Percentiles rank a stretch among this genome's conserved stretches.
phyloP scores from a whole-genome alignment of 176 grass and related monocot genomes.

The Cenchrus purpureus region DNA sequence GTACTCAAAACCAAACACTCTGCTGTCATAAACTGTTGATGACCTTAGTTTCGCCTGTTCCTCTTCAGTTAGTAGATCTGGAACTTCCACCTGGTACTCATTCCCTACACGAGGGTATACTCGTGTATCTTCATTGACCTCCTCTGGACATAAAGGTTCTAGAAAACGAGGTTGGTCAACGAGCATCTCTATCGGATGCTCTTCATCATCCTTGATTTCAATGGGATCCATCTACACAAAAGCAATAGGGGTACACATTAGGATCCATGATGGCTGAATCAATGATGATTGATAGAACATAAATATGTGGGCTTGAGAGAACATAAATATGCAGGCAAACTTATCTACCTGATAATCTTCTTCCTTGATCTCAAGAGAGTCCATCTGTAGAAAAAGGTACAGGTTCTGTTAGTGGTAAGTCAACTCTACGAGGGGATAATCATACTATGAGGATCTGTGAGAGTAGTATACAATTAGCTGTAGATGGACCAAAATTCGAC shows the following conservation, averaged over 20 bases:
- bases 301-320: slow-evolving; percentile 20
- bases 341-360: slow-evolving; percentile 60
- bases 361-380: slow-evolving; percentile 65
- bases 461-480: not conserved
- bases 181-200: slow-evolving; percentile 52
- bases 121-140: slow-evolving; percentile 67
- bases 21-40: slow-evolving; percentile 27
- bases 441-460: slow-evolving; percentile 3
- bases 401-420: slow-evolving; percentile 26
- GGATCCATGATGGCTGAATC: slow-evolving; percentile 29
- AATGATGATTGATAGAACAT: slow-evolving; percentile 15
- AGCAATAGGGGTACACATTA: slow-evolving; percentile 21
- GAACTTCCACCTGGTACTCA: slow-evolving; percentile 84
- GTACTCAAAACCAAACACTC: slow-evolving; percentile 47
- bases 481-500: slow-evolving; percentile 26
- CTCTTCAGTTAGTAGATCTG: slow-evolving; percentile 47
- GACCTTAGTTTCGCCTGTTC: slow-evolving; percentile 43
- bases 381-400: slow-evolving; percentile 62
- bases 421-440: slow-evolving; percentile 8
- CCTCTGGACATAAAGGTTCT: slow-evolving; percentile 55
- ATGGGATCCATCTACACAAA: slow-evolving; percentile 65
- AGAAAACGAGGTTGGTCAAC: slow-evolving; percentile 60
- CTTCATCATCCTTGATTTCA: slow-evolving; percentile 64
- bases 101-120: slow-evolving; percentile 70
- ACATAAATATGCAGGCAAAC: slow-evolving; percentile 21